These are phyloP conservation scores for Psilocybe mexicana DNA, from an alignment of 1,284 basidiomycete species.

Conservation along the genomic window DNA sequence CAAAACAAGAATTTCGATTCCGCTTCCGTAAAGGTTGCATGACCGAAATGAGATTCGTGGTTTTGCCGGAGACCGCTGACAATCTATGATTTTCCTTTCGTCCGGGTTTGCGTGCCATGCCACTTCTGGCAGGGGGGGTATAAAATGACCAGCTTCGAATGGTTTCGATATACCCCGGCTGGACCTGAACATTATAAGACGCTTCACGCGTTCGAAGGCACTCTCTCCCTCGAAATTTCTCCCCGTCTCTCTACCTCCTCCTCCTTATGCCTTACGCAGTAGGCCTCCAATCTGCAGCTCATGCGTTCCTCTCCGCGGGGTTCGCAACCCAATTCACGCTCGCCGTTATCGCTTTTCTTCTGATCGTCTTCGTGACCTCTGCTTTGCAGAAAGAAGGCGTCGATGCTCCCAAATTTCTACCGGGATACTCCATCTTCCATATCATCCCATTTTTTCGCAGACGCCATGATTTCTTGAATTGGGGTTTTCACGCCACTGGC, in stretches of 20 bases:
- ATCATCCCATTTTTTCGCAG: slow-evolving; percentile 65
- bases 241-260: slow-evolving; percentile 16
- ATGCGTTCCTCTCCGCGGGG: slow-evolving; percentile 57
- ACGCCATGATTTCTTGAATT: slow-evolving; percentile 69
- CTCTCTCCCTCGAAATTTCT: slow-evolving; percentile 21
- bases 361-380: slow-evolving; percentile 48
- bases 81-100: slow-evolving; percentile 29
- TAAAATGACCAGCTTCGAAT: slow-evolving; percentile 27
- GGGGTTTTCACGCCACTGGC: slow-evolving; percentile 66
- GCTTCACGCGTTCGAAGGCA: slow-evolving; percentile 15
- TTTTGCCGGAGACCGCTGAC: slow-evolving; percentile 29
- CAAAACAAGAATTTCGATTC: slow-evolving; percentile 22
- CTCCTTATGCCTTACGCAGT: slow-evolving; percentile 51
- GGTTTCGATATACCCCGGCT: slow-evolving; percentile 27
- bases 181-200: slow-evolving; percentile 28
- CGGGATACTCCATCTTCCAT: slow-evolving; percentile 53
- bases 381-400: slow-evolving; percentile 44
- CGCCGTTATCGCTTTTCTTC: slow-evolving; percentile 52
- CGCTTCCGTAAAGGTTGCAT: slow-evolving; percentile 29
- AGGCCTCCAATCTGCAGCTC: slow-evolving; percentile 59
- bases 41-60: slow-evolving; percentile 33
- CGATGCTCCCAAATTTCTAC: slow-evolving; percentile 52
- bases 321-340: slow-evolving; percentile 54
- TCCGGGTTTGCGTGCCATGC: slow-evolving; percentile 26
- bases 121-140: slow-evolving; percentile 24